Evolutionary conservation across 208 protist species (phyloP).

Genomic region (Naegleria lovaniensis): DNA sequence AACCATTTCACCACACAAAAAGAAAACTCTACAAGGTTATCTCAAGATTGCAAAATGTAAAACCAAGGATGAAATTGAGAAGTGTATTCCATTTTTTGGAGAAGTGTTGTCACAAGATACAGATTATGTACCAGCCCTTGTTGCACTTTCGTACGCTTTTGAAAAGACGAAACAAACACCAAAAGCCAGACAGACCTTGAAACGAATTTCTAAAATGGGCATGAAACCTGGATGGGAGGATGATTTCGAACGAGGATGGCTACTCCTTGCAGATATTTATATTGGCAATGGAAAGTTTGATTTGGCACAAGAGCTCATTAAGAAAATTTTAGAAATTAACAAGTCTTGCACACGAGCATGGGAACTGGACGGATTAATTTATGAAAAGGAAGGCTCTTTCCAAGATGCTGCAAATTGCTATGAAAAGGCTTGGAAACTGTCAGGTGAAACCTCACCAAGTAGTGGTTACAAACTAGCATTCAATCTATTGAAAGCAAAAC

Average conservation of each 20-base stretch:
- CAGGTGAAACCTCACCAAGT: slow-evolving; percentile 65
- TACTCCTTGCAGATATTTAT: slow-evolving; percentile 77
- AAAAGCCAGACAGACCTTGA: slow-evolving; percentile 67
- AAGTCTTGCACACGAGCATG: slow-evolving; percentile 68
- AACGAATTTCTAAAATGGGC: slow-evolving; percentile 55
- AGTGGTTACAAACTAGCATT: slow-evolving; percentile 92
- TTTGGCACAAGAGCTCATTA: slow-evolving; percentile 54
- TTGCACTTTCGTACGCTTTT: slow-evolving; percentile 68
- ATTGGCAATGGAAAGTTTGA: slow-evolving; percentile 66
- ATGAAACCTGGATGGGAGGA: slow-evolving; percentile 44
- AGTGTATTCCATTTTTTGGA: neutral
- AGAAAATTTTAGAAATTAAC: slow-evolving; percentile 42
- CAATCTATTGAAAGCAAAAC: slow-evolving; percentile 86
- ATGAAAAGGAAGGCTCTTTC: slow-evolving; percentile 73
- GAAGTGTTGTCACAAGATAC: slow-evolving; percentile 37
- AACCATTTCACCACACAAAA: slow-evolving; percentile 59
- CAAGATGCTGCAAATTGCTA: slow-evolving; percentile 81
- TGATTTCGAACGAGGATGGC: slow-evolving; percentile 66
- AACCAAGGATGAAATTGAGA: slow-evolving; percentile 38
- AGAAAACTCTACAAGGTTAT: slow-evolving; percentile 39
- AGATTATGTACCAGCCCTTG: slow-evolving; percentile 56
- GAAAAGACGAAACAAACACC: slow-evolving; percentile 60
- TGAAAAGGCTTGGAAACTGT: slow-evolving; percentile 78
- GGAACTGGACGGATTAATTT: slow-evolving; percentile 72
- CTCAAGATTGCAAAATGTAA: neutral